Evolutionary conservation across 129 eudicot genomes (phyloP).

Genomic region (Tanacetum coccineum): DNA sequence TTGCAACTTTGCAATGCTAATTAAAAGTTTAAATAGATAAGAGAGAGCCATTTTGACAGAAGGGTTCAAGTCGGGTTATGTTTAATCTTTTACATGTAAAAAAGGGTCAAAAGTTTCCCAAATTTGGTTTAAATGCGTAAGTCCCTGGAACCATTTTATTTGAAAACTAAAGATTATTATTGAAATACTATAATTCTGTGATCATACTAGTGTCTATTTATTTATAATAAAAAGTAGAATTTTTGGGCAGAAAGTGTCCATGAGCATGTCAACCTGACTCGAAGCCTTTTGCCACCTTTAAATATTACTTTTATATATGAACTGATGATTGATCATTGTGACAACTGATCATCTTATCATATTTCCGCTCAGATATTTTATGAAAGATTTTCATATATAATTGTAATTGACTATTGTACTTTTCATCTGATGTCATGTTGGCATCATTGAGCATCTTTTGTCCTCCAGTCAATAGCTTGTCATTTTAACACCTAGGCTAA

Average conservation of each 20-base stretch:
- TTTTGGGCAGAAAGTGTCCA: too few species aligned
- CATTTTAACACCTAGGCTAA: constrained; percentile 2
- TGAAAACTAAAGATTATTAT: too few species aligned
- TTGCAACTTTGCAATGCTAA: constrained; percentile 2
- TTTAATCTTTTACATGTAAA: too few species aligned
- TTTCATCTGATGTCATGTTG: constrained; percentile 8
- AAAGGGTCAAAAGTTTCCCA: too few species aligned
- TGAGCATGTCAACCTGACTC: too few species aligned
- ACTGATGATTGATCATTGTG: not conserved
- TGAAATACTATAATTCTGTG: too few species aligned
- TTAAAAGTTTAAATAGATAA: not conserved
- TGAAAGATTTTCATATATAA: not conserved
- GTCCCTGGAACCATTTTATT: too few species aligned
- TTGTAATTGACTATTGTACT: not conserved
- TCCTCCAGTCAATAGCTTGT: not conserved
- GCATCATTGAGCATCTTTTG: constrained; percentile 5
- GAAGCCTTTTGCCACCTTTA: too few species aligned
- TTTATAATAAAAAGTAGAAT: too few species aligned
- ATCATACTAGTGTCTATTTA: too few species aligned
- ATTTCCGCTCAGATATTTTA: not conserved
- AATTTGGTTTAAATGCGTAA: too few species aligned
- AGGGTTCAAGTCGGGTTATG: not conserved
- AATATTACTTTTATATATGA: too few species aligned
- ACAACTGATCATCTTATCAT: not conserved
- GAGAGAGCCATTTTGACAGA: not conserved